Evolutionary conservation across 177 flowering plant genomes (phyloP).

Genomic region (Vitis hybrid): DNA sequence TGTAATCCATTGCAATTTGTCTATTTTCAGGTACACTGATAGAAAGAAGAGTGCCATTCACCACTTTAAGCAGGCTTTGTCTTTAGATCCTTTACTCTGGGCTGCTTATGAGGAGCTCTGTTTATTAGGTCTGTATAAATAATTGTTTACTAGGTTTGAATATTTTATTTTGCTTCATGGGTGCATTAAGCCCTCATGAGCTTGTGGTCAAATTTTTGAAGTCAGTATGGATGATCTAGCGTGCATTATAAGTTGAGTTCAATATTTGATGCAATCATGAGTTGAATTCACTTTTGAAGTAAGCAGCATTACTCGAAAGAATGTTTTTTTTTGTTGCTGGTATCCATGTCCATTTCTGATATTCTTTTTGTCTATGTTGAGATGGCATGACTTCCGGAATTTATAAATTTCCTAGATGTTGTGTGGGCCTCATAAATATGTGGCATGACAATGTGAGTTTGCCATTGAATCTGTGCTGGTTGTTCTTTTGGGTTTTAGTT

Average conservation of each 20-base stretch:
- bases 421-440: no score
- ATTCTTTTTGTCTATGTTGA: no score
- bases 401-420: no score
- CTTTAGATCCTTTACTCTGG: slow-evolving; percentile 90
- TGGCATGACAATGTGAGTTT: no score
- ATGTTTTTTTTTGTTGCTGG: not conserved
- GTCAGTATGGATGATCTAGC: not conserved
- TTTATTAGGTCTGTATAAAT: slow-evolving; percentile 60
- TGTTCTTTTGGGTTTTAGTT: no score
- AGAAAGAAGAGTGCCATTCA: slow-evolving; percentile 74
- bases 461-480: no score
- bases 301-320: not conserved
- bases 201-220: not conserved
- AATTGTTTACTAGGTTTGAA: not conserved
- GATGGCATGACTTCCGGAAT: no score
- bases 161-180: not conserved
- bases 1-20: slow-evolving; percentile 11
- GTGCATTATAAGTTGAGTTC: not conserved
- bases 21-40: slow-evolving; percentile 79
- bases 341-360: no score
- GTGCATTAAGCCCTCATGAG: not conserved
- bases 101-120: slow-evolving; percentile 96
- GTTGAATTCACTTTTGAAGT: not conserved
- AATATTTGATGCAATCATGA: not conserved
- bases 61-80: slow-evolving; percentile 89